Percentiles rank a stretch among this genome's conserved stretches.
Conservation (phyloP, 148 eudicot species). For the Rhododendron molle region DNA sequence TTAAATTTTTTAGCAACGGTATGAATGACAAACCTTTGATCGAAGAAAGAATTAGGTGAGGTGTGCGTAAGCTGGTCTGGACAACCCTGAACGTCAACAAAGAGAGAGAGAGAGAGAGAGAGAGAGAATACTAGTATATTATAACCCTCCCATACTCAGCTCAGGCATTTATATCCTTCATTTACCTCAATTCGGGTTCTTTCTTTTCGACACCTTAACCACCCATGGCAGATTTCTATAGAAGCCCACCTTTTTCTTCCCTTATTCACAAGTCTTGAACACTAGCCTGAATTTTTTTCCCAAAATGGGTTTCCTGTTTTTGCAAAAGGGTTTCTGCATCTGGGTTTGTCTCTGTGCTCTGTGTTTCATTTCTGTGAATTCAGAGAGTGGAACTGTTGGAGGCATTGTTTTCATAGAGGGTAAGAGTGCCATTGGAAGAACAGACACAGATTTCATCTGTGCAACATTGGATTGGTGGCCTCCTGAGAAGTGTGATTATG, state of each 20-base stretch:
- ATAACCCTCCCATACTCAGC: not conserved
- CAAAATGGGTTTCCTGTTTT: constrained; percentile 44
- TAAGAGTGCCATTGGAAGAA: constrained; percentile 44
- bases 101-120: no score
- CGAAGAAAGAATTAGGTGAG: no score
- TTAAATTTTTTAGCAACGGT: no score
- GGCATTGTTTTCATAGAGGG: constrained; percentile 61
- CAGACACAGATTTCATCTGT: constrained; percentile 68
- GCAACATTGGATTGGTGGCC: constrained; percentile 99
- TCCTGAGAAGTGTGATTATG: constrained; percentile 94
- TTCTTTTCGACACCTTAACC: not conserved
- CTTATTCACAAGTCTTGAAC: constrained; percentile 11
- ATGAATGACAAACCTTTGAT: not conserved
- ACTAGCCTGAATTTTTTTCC: not conserved
- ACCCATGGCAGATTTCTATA: not conserved
- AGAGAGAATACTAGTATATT: not conserved
- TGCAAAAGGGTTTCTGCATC: constrained; percentile 23
- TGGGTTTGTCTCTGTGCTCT: constrained; percentile 32
- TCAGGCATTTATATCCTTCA: not conserved
- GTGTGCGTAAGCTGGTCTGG: not conserved
- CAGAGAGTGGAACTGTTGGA: constrained; percentile 17
- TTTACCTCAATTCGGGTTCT: not conserved
- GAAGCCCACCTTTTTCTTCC: not conserved
- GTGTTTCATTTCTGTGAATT: constrained; percentile 25
- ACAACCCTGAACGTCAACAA: no score